Percentiles rank a stretch among this genome's conserved stretches.
Conservation (phyloP, 768 basidiomycete species). For the Termitomyces sp. region DNA sequence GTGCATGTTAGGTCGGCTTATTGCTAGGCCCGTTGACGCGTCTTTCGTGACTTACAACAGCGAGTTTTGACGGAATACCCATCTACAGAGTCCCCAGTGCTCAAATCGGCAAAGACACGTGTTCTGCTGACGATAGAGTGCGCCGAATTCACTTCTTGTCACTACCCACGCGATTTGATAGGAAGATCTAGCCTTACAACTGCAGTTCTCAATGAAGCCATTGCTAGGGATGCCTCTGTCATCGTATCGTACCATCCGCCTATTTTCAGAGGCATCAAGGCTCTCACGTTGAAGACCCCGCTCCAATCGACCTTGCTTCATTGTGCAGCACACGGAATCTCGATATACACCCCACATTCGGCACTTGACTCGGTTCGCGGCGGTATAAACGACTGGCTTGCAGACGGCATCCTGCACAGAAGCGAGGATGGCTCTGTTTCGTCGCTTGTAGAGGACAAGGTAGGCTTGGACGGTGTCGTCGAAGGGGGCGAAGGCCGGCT, state of each 20-base stretch:
- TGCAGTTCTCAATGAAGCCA: constrained; percentile 63
- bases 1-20: constrained; percentile 59
- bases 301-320: constrained; percentile 76
- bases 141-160: constrained; percentile 11
- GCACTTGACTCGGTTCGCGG: constrained; percentile 79
- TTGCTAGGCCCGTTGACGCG: constrained; percentile 50
- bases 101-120: constrained; percentile 37
- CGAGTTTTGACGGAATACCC: constrained; percentile 1
- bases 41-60: background rate
- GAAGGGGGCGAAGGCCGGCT: constrained; percentile 67
- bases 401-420: constrained; percentile 40
- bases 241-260: constrained; percentile 85
- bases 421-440: constrained; percentile 29
- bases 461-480: constrained; percentile 27
- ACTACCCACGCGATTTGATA: background rate
- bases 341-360: constrained; percentile 85
- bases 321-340: constrained; percentile 79
- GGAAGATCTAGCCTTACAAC: constrained; percentile 59
- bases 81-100: constrained; percentile 48
- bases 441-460: constrained; percentile 35
- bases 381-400: constrained; percentile 92
- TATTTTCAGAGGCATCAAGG: constrained; percentile 70
- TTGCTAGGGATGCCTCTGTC: constrained; percentile 52
- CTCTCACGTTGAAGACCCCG: constrained; percentile 72
- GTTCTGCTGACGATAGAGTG: constrained; percentile 74